Evolutionary conservation across 176 grass and related monocot genomes (phyloP).

Genomic region (Themeda triandra): DNA sequence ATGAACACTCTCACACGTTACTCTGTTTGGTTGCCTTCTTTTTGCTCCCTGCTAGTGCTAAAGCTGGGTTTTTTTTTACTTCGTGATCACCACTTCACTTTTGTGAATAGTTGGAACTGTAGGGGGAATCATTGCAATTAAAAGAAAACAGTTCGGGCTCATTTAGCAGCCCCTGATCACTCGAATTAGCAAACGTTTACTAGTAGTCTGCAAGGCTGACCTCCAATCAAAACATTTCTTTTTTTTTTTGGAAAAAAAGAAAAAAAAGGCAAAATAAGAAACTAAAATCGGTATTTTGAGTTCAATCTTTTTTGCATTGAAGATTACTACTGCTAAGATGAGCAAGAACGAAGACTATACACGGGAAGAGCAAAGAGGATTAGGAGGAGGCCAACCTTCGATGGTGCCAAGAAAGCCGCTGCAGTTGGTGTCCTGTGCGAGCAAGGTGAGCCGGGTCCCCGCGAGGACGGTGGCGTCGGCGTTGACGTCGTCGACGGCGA

Average conservation of each 20-base stretch:
- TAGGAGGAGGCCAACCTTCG: constrained; percentile 43
- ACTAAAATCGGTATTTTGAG: not conserved
- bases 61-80: not conserved
- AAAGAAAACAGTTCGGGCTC: not conserved
- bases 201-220: not conserved
- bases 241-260: not conserved
- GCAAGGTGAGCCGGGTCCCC: constrained; percentile 48
- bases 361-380: not conserved
- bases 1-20: not conserved
- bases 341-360: not conserved
- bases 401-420: constrained; percentile 73
- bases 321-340: not conserved
- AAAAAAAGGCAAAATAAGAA: not conserved
- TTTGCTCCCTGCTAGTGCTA: not conserved
- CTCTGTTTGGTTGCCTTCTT: not conserved
- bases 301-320: not conserved
- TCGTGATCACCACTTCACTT: not conserved
- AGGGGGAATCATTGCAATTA: not conserved
- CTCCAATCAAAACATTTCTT: not conserved
- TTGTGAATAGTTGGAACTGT: not conserved
- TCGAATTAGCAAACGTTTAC: not conserved
- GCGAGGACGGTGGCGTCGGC: constrained; percentile 53
- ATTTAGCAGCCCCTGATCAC: not conserved
- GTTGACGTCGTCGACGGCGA: constrained; percentile 80
- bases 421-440: constrained; percentile 78